Percentiles rank a stretch among this genome's conserved stretches.
Conservation (phyloP, 2,329 filamentous ascomycete genomes). For the Verticillium tricorpus region DNA sequence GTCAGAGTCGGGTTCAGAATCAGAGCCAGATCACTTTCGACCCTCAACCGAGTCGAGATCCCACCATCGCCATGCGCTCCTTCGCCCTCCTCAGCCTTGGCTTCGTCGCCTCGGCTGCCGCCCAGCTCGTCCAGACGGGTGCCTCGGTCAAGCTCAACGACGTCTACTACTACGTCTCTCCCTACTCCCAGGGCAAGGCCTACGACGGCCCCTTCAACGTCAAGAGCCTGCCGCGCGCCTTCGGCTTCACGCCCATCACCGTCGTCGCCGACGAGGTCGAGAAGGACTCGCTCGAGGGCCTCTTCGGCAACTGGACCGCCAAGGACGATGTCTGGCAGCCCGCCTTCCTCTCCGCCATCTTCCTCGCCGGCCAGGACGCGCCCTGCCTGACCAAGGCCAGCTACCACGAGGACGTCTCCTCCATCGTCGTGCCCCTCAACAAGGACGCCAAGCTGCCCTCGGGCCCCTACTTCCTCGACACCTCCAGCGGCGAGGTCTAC, state of each 20-base stretch:
- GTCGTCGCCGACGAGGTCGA: constrained; percentile 21
- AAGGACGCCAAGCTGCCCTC: constrained; percentile 18
- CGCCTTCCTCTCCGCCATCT: constrained; percentile 17
- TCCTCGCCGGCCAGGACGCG: constrained; percentile 13
- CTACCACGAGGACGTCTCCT: constrained; percentile 8
- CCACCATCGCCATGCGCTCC: background rate
- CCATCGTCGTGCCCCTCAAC: constrained; percentile 15
- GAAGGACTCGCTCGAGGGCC: constrained; percentile 12
- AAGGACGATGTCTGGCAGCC: constrained; percentile 22
- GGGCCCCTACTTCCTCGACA: constrained; percentile 32
- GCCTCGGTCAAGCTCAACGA: constrained; percentile 24
- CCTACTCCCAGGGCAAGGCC: constrained; percentile 23
- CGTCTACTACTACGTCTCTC: constrained; percentile 28
- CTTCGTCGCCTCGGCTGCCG: constrained; percentile 11
- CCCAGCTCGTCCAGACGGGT: constrained; percentile 22
- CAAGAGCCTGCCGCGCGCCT: constrained; percentile 16
- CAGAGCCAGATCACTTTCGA: background rate
- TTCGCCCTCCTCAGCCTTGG: constrained; percentile 5
- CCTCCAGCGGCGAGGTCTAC: constrained; percentile 23
- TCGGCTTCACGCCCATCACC: constrained; percentile 28
- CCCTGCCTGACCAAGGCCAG: constrained; percentile 11
- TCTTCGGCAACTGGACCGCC: constrained; percentile 25
- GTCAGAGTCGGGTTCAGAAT: background rate
- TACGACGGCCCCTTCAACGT: constrained; percentile 9
- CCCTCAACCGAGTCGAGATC: background rate